phyloP scores from a whole-genome alignment of 352 stramenopile species.

The Phytophthora hibernalis region DNA sequence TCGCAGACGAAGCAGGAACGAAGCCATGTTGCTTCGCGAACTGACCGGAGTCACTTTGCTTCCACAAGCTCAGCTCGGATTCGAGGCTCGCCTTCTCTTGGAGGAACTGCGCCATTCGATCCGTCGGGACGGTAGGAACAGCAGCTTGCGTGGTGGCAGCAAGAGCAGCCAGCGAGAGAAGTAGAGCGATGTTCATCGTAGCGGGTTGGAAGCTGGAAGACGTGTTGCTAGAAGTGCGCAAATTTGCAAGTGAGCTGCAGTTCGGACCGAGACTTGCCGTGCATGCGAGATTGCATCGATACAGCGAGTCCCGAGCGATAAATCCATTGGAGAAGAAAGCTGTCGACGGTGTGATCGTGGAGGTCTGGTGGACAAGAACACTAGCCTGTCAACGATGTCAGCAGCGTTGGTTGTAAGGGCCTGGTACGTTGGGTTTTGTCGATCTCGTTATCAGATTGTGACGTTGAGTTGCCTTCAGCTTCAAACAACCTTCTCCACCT shows the following conservation, averaged over 20 bases:
- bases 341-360: background rate
- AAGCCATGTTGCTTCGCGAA: slow-evolving; percentile 61
- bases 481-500: no score
- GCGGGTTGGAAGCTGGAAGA: background rate
- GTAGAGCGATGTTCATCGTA: slow-evolving; percentile 46
- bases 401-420: slow-evolving; percentile 2
- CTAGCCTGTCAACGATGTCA: slow-evolving; percentile 6
- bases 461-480: background rate
- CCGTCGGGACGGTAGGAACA: slow-evolving; percentile 34
- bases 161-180: slow-evolving; percentile 36
- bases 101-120: slow-evolving; percentile 54
- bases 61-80: slow-evolving; percentile 56
- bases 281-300: background rate
- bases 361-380: slow-evolving; percentile 14
- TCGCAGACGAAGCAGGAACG: slow-evolving; percentile 28
- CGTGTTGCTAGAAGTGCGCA: slow-evolving; percentile 34
- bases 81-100: slow-evolving; percentile 48
- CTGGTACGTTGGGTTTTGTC: slow-evolving; percentile 18
- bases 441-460: slow-evolving; percentile 37
- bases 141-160: slow-evolving; percentile 17
- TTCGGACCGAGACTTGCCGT: background rate
- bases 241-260: slow-evolving; percentile 46
- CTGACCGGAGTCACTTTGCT: slow-evolving; percentile 52
- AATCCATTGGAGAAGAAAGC: background rate
- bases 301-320: background rate